A percentile compares a stretch with the other conserved stretches of the same genome.
Evolutionary conservation across 2,329 filamentous ascomycete species (phyloP).

Genomic region (Alternaria incomplexa): DNA sequence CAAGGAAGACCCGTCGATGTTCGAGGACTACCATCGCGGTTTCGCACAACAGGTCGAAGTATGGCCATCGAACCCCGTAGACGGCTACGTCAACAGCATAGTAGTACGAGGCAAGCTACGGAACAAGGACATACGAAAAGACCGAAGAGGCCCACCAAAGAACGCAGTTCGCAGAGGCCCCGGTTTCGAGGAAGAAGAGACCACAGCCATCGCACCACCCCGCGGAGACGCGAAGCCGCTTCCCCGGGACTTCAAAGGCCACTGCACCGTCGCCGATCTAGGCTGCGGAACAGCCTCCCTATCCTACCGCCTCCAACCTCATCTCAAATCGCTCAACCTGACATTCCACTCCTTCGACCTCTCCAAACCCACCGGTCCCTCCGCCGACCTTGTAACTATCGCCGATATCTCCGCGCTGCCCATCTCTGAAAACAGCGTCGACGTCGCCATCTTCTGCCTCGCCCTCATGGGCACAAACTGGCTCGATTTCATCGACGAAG

Average conservation of each 20-base stretch:
- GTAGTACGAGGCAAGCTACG: conserved; percentile 67
- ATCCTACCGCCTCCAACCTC: conserved; percentile 69
- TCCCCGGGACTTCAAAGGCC: conserved; percentile 70
- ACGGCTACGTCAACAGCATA: conserved; percentile 79
- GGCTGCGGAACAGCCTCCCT: conserved; percentile 93
- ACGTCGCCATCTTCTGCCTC: conserved; percentile 92
- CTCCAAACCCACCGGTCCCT: conserved; percentile 74
- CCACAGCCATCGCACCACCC: conserved; percentile 10
- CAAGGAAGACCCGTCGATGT: conserved; percentile 85
- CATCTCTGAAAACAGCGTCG: conserved; percentile 73
- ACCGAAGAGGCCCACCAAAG: conserved; percentile 49
- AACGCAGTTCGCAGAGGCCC: conserved; percentile 28
- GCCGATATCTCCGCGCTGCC: conserved; percentile 90
- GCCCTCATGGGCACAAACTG: conserved; percentile 99
- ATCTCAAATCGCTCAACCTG: conserved; percentile 71
- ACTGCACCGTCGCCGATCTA: conserved; percentile 84
- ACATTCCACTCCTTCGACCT: conserved; percentile 86
- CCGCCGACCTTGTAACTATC: conserved; percentile 76
- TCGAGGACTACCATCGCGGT: conserved; percentile 93
- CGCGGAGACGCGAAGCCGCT: conserved; percentile 57
- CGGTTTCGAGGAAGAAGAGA: conserved; percentile 11
- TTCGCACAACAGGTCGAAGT: conserved; percentile 94
- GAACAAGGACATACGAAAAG: conserved; percentile 43
- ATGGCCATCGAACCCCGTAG: conserved; percentile 96
- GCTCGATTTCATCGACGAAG: conserved; percentile 95